These are phyloP conservation scores for Vitis rotundifolia DNA, from an alignment of 164 flowering plant species.

Conservation along the genomic window DNA sequence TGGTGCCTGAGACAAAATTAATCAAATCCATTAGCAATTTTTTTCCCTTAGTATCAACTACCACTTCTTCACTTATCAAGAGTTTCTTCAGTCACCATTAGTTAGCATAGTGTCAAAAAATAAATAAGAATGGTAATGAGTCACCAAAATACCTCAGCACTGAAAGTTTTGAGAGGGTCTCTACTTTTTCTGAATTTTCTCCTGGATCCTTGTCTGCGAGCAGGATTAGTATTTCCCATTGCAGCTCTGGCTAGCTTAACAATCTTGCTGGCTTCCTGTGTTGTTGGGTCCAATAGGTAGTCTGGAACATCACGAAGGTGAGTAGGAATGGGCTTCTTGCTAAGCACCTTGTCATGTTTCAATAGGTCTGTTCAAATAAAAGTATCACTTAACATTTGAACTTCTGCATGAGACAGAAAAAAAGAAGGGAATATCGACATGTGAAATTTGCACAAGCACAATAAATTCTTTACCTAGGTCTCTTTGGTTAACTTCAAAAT, in stretches of 20 bases:
- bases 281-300: conserved; percentile 77
- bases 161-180: conserved; percentile 83
- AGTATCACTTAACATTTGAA: conserved; percentile 7
- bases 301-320: conserved; percentile 84
- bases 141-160: conserved; percentile 56
- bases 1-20: conserved; percentile 38
- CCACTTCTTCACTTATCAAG: no score
- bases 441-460: not conserved
- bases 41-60: not conserved
- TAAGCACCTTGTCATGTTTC: conserved; percentile 86
- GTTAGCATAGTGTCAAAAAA: not conserved
- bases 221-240: conserved; percentile 59
- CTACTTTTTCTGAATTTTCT: conserved; percentile 49
- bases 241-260: conserved; percentile 92
- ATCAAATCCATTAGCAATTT: not conserved
- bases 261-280: conserved; percentile 83
- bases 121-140: not conserved
- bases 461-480: conserved; percentile 68
- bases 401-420: not conserved
- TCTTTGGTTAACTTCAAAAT: conserved; percentile 84
- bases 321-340: conserved; percentile 74
- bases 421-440: not conserved
- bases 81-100: not conserved
- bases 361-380: conserved; percentile 63
- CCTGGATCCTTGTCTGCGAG: conserved; percentile 38